Evolutionary conservation across 192 early-diverging fungal species (phyloP), one percentile per base, ranked within the genome.

Genomic region (Backusella tuberculispora): DNA sequence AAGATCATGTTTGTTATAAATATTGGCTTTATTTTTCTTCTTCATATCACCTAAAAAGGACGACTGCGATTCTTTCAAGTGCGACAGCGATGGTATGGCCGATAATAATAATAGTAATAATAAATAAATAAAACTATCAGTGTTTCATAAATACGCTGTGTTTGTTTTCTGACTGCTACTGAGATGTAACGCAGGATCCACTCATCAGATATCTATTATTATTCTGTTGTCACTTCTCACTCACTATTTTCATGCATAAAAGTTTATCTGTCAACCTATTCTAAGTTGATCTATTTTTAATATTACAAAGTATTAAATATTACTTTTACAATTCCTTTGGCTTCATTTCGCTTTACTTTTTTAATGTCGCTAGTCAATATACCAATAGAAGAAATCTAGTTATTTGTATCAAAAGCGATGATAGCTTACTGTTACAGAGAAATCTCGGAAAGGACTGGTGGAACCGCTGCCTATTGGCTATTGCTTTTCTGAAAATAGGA

Each of bases 401-500:
- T 1, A 9, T 10, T 60, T 19, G 24, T 12, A 60, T 26, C 21
- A 12, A 60, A 60, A 26, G 9, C 21, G 24, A 24, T 21, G 12
- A 50, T 50, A 60, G 19, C 53, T 60, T 60, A 60, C 26, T 60
- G 24, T 60, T 60, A 60, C 53, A 60, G 24, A 60, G 21, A 60
- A 60, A 60, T 24, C 26, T 19, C 53, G 53, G 53, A 60, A 60
- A 26, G 53, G n/a, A 26, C 53, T 60, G 9, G 53, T 60, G 53
- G 53, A 60, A 60, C 21, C 53, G 12, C 10, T 60, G 12, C 26
- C 53, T 60, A 60, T 60, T 60, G 53, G 53, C 53, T 56, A 56
- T 9, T 19, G 53, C 8, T 56, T 56, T 56, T 56, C 53, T 56
- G 53, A 56, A 56, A 56, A 56, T 56, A 56, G 53, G 53, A 24